Base-by-base conservation (phyloP, 1,284 basidiomycete genomes). In the Mycosarcoma mackinlayi region DNA sequence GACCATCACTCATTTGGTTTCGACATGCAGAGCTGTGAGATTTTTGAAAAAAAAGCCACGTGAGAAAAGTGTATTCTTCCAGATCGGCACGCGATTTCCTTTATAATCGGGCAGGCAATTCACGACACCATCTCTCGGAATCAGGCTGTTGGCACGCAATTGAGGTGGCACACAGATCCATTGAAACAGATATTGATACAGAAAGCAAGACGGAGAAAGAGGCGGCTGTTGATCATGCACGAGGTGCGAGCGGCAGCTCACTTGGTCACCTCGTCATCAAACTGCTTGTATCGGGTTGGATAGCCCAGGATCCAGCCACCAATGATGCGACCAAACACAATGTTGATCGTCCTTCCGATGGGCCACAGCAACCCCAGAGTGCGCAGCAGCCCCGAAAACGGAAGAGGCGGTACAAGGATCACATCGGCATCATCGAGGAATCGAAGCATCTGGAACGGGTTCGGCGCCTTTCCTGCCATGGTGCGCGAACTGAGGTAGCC, bases 371-470 rank as follows among this genome's bases (percentile, higher is more conserved):
- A 57, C 2, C 79, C 50, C 0, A 81, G 11, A 3, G 64, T 40
- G 45, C 74, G 75, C 10, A 57, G 56, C 8, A 65, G 13, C 9
- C 68, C 55, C 1, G 73, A 67, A 6, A 81, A 51, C 1, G 78
- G 71, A 23, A 81, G 39, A 3, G 81, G 77, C 1, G 77, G 52
- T 6, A 70, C 79, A 8, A 83, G 59, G 30, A 82, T 74, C 21
- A 83, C 77, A 42, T 83, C 82, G 13, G 82, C 81, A 42, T 60
- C 61, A 40, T 79, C 70, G n/a, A 81, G 19, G 56, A 83, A 79
- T 0, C 73, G 56, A n/a, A 83, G 55, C 76, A 83, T 77, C 56
- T 83, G 82, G 46, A 83, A 61, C 11, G 76, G 76, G 48, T 77
- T 79, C 10, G 78, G 76, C 0, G 50, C 19, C 19, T 56, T 60